Percentiles rank a stretch among this genome's conserved stretches.
These are phyloP conservation scores for Sporothrix curviconia DNA, from an alignment of 2,329 filamentous ascomycete genomes.

Conservation along the genomic window DNA sequence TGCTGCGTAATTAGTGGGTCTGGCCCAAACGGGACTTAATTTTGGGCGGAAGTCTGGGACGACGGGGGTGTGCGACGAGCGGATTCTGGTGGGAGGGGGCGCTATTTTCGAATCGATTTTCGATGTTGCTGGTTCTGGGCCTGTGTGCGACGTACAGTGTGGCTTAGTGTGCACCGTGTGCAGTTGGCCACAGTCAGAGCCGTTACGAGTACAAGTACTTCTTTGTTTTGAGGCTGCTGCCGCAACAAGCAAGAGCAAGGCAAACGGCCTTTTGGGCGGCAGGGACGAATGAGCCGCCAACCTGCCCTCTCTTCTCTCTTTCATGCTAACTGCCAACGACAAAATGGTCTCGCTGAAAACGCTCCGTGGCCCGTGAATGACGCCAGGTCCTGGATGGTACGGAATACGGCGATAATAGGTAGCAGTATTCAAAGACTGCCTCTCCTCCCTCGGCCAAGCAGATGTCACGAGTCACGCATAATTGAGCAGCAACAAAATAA, in stretches of 20 bases:
- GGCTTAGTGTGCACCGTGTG: neutral
- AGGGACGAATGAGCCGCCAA: neutral
- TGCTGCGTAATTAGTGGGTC: constrained; percentile 7
- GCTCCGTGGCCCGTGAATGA: neutral
- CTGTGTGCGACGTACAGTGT: constrained; percentile 1
- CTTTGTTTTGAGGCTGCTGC: no score
- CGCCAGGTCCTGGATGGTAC: neutral
- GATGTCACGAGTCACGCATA: no score
- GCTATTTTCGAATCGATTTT: constrained; percentile 6
- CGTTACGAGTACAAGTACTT: neutral
- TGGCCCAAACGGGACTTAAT: constrained; percentile 15
- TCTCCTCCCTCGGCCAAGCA: no score
- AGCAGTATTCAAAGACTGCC: neutral
- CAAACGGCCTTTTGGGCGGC: no score
- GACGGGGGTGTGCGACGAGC: neutral
- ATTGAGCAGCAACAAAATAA: no score
- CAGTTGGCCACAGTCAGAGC: neutral
- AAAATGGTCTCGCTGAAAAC: neutral
- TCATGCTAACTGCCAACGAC: neutral
- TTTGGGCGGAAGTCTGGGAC: neutral
- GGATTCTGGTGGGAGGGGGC: constrained; percentile 11
- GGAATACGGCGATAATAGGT: neutral
- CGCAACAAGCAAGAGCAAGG: no score
- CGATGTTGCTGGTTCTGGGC: neutral
- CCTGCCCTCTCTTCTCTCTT: neutral